Base-by-base conservation (phyloP, 2,329 filamentous ascomycete genomes). In the Beauveria pseudobassiana region DNA sequence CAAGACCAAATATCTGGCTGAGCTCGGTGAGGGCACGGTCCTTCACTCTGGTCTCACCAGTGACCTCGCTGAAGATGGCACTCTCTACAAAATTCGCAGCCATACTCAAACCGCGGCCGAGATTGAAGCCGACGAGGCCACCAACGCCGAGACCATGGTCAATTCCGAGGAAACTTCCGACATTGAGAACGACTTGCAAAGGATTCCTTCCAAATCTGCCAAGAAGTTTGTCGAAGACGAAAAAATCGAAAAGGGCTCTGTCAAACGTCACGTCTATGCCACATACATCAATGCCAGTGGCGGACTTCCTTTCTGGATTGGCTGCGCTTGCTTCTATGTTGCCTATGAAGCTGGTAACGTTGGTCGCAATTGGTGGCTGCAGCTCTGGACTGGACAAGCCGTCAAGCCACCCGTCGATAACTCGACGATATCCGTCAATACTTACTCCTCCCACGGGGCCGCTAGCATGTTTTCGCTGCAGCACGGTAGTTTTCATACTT, bases 191-290 rank as follows among this genome's bases (percentile, higher is more conserved):
- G 72, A 75, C 1, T 71, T 84, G 45, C 77, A 78, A 54, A 84
- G 83, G 67, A 71, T 80, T 0, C 69, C 77, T 1, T 81, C 80
- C 3, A 82, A 82, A 69, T 73, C 74, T 5, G 80, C 85, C 0
- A 86, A 85, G 65, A 88, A 91, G 71, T 93, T 93, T 65, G 83
- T 90, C 28, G 86, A 91, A 69, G 89, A 91, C 3, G 90, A 95
- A 71, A 77, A 76, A n/a, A 82, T 86, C 62, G 88, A 91, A 69
- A 82, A 82, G 59, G 90, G 90, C 1, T 82, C 86, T 5, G 85
- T 93, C 38, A 87, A 87, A 66, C 78, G 78, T 24, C 78, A 78
- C 7, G 81, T 93, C n/a, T 93, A 93, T 64, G 69, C 77, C 14
- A 79, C 80, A 0, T 95, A 93, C 68, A 73, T 93, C 16, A 78